A percentile compares a stretch with the other conserved stretches of the same genome.
Evolutionary conservation across 2,329 filamentous ascomycete species (phyloP).

Genomic region (Rhytidhysteron rufulum): DNA sequence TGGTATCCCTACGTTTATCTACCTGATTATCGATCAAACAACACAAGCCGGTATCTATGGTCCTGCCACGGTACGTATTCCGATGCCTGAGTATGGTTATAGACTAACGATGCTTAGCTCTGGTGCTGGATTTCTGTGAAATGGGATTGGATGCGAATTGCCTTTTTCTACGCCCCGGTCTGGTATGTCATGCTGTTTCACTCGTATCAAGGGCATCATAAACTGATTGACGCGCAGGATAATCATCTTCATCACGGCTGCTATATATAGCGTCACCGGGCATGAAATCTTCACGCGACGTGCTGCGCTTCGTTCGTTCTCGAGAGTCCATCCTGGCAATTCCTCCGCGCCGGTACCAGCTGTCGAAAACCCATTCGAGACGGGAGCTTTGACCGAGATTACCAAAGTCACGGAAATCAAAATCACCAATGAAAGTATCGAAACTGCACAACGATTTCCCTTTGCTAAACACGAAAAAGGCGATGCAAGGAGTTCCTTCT

Average conservation of each 20-base stretch:
- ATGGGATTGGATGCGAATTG: slow-evolving; percentile 70
- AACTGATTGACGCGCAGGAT: slow-evolving; percentile 35
- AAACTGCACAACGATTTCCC: slow-evolving; percentile 6
- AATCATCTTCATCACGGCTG: slow-evolving; percentile 57
- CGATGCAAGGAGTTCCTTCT: slow-evolving; percentile 25
- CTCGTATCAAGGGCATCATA: too few relatives aligned
- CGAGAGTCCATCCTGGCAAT: slow-evolving; percentile 10
- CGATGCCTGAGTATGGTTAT: not conserved
- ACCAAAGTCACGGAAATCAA: slow-evolving; percentile 58
- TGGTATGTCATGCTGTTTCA: slow-evolving; percentile 48
- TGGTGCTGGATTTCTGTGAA: slow-evolving; percentile 74
- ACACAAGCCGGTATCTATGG: slow-evolving; percentile 63
- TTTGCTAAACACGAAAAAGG: slow-evolving; percentile 10
- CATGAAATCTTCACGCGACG: slow-evolving; percentile 65
- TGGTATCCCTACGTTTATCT: slow-evolving; percentile 63
- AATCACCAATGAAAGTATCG: slow-evolving; percentile 53
- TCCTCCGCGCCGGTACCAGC: slow-evolving; percentile 3
- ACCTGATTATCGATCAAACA: slow-evolving; percentile 59
- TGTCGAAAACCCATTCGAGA: slow-evolving; percentile 44
- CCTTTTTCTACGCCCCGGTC: slow-evolving; percentile 69
- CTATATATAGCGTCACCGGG: slow-evolving; percentile 65
- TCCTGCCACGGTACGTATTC: slow-evolving; percentile 56
- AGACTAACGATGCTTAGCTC: slow-evolving; percentile 39
- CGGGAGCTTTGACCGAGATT: slow-evolving; percentile 44
- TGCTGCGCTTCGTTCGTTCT: slow-evolving; percentile 43